Base-by-base conservation (phyloP, 2,329 filamentous ascomycete genomes). In the Simplicillium aogashimaense region DNA sequence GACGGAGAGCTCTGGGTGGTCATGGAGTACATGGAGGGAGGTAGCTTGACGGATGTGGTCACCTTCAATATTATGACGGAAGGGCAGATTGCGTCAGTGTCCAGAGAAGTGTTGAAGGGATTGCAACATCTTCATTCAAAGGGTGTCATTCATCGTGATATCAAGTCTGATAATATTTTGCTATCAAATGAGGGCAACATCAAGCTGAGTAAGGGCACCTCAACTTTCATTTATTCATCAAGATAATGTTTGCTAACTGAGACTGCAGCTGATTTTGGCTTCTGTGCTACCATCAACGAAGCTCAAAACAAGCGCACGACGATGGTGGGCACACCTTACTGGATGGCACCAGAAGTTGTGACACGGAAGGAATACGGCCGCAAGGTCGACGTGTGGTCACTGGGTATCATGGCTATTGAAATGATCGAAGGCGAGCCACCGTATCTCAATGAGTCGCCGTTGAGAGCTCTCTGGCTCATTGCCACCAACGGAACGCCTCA, bases 11-110 rank as follows among this genome's bases (percentile, higher is more conserved):
- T 98, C 25, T 98, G 92, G 92, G 92, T 98, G 2, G 87, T 97
- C 29, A 98, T 98, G 92, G 92, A 98, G 65, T 98, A 90, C 56
- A 98, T 98, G 92, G 90, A 98, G 62, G 92, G 92, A 44, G 92
- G 92, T 47, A 95, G 88, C 63, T 69, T 98, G 58, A 98, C 92
- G 10, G 92, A 98, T 61, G 92, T 98, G 40, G 92, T 98, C 42
- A 98, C 92, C 3, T 97, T 94, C 65, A 97, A 97, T 65, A 94
- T 97, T 56, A 97, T 98, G 92, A 90, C 84, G 7, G 92, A 98
- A 61, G 87, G 86, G 3, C 92, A 97, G 64, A 97, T 98, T 55
- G 89, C 92, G 9, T 87, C 89, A 3, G 90, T 98, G 15, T 97
- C 90, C 64, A 75, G 87, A 53, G 92, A 98, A 73, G 94, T 88